Evolutionary conservation across 306 rosid genomes (phyloP).

Genomic region (Cucurbita moschata): DNA sequence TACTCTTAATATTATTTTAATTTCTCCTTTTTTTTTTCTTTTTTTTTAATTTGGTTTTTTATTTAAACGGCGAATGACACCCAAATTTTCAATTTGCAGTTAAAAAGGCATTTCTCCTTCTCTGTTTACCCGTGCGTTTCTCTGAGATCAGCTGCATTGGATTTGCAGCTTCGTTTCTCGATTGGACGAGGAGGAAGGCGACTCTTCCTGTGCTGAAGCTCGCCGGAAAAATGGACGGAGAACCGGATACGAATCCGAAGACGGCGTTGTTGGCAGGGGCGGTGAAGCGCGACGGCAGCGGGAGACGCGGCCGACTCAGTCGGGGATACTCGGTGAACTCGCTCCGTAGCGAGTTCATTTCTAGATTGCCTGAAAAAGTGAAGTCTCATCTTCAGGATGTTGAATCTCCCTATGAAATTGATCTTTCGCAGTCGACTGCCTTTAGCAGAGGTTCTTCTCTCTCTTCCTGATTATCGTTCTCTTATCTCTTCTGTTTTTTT

Average conservation of each 20-base stretch:
- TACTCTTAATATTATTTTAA: not conserved
- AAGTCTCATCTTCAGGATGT: slow-evolving; percentile 12
- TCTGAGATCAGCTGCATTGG: not conserved
- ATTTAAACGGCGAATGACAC: not conserved
- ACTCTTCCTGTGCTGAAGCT: not conserved
- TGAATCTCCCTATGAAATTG: slow-evolving; percentile 18
- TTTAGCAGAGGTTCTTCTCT: slow-evolving; percentile 19
- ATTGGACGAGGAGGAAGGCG: not conserved
- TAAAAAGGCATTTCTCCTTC: not conserved
- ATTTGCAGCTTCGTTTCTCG: not conserved
- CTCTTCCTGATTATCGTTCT: not conserved
- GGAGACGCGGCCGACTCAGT: slow-evolving; percentile 13
- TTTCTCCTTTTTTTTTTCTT: not conserved
- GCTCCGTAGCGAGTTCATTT: slow-evolving; percentile 24
- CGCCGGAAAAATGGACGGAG: slow-evolving; percentile 9
- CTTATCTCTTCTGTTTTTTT: not conserved
- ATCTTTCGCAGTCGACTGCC: slow-evolving; percentile 13
- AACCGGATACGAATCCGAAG: slow-evolving; percentile 8
- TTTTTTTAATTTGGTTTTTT: not conserved
- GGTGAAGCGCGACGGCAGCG: not conserved
- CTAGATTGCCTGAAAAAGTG: slow-evolving; percentile 23
- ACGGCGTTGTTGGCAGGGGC: slow-evolving; percentile 14
- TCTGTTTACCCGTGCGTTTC: not conserved
- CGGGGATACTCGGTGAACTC: slow-evolving; percentile 30
- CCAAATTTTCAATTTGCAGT: not conserved